Evolutionary conservation across 257 asterid genomes (phyloP).

Genomic region (Gentiana macrophylla): DNA sequence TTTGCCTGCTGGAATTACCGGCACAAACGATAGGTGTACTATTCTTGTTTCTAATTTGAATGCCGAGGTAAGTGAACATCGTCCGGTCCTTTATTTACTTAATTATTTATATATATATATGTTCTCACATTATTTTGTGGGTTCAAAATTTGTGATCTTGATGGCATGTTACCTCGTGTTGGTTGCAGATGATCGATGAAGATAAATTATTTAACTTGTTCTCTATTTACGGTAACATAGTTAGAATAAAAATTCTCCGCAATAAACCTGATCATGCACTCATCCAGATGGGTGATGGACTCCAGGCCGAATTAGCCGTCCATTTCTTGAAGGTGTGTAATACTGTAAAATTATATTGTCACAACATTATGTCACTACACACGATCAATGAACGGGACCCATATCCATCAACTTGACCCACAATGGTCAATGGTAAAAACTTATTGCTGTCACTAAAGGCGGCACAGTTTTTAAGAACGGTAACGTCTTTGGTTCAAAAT

Average conservation of each 20-base stretch:
- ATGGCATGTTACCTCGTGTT: neutral
- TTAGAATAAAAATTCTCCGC: slow-evolving; percentile 85
- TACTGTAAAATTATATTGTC: too few relatives aligned
- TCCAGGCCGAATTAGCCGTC: slow-evolving; percentile 97
- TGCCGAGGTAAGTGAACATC: slow-evolving; percentile 60
- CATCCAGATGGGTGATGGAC: slow-evolving; percentile 97
- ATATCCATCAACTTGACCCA: too few relatives aligned
- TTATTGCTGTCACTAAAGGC: too few relatives aligned
- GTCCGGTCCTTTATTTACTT: neutral
- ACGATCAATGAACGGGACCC: too few relatives aligned
- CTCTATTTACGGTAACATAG: slow-evolving; percentile 92
- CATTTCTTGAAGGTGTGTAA: slow-evolving; percentile 77
- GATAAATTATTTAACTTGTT: slow-evolving; percentile 91
- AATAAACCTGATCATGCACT: slow-evolving; percentile 95
- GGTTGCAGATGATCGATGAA: slow-evolving; percentile 70
- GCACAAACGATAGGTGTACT: slow-evolving; percentile 92
- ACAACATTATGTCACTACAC: too few relatives aligned
- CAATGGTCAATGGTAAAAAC: too few relatives aligned
- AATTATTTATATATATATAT: neutral
- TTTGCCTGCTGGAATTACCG: slow-evolving; percentile 87
- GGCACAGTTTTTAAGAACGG: too few relatives aligned
- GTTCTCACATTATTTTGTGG: neutral
- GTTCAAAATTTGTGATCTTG: neutral
- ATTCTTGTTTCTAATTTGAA: slow-evolving; percentile 81
- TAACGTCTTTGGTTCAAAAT: too few relatives aligned